Percentiles rank a stretch among this genome's conserved stretches.
phyloP scores from a whole-genome alignment of 2,329 filamentous ascomycete genomes.

The Didymella lethalis region DNA sequence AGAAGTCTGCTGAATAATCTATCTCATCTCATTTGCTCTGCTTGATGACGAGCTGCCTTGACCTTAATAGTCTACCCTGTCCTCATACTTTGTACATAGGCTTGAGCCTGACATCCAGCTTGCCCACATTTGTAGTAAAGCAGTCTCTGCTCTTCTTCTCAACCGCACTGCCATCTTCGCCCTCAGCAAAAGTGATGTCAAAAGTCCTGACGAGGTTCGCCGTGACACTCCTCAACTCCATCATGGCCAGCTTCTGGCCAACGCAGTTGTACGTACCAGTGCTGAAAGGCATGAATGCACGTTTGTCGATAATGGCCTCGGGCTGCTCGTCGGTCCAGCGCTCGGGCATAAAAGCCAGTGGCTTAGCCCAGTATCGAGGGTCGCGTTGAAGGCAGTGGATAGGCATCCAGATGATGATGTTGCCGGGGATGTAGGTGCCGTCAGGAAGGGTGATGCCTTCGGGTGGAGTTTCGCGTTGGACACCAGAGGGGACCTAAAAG shows the following conservation, averaged over 20 bases:
- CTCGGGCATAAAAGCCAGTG: conserved; percentile 41
- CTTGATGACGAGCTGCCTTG: no score
- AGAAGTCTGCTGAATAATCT: not conserved
- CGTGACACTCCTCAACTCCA: conserved; percentile 68
- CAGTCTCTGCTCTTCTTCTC: conserved; percentile 36
- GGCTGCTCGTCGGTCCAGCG: conserved; percentile 41
- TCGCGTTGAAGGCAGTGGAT: conserved; percentile 43
- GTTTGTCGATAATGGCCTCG: conserved; percentile 37
- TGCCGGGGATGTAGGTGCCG: conserved; percentile 43
- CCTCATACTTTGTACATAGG: not conserved
- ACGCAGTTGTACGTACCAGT: conserved; percentile 74
- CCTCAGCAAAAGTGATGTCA: conserved; percentile 57
- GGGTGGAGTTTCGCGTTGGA: conserved; percentile 45
- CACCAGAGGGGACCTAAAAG: conserved; percentile 39
- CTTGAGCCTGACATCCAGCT: conserved; percentile 38
- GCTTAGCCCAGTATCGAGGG: conserved; percentile 35
- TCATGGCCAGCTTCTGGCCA: conserved; percentile 71
- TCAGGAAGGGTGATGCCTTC: conserved; percentile 44
- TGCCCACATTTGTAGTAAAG: conserved; percentile 43
- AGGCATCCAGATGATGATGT: conserved; percentile 42
- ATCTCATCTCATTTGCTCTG: not conserved
- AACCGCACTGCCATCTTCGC: conserved; percentile 31
- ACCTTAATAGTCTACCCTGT: not conserved
- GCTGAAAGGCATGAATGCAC: conserved; percentile 76
- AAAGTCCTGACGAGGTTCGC: conserved; percentile 68